Evolutionary conservation across 2,329 filamentous ascomycete genomes (phyloP), one percentile per base, ranked within the genome.

Genomic region (Tolypocladium ovalisporum): DNA sequence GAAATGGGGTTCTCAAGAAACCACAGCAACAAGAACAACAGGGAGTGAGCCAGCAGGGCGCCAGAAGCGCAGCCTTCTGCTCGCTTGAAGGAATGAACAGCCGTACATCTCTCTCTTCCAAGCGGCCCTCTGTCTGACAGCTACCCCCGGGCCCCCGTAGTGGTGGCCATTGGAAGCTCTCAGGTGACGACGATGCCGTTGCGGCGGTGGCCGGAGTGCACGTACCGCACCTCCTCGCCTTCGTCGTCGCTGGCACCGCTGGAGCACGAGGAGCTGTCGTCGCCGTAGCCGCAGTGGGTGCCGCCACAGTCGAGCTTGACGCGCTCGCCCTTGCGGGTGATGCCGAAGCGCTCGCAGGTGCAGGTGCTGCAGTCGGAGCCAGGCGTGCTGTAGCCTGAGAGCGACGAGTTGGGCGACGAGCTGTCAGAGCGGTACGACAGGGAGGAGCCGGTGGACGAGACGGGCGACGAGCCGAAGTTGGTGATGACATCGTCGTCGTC

Each of bases 301-400:
- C 93, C 93, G 66, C 91, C 91, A 70, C 93, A 97, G 83, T 97
- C 92, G 73, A 97, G 85, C 83, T 93, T 94, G 82, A 97, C 88
- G 68, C 92, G 87, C 74, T 95, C 88, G 70, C 92, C 91, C 73
- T 87, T 86, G 76, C 91, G 89, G 63, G 92, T 97, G 79, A 97
- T 96, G 66, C 92, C 93, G 79, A 94, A 97, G 77, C 92, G 89
- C 75, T 97, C 90, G 77, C 93, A 97, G 63, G 87, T 91, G 84
- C 94, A 97, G 71, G 81, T 82, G 68, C 82, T 86, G 75, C 84
- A 85, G 68, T 88, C 88, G 55, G 88, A 90, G 74, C 80, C 81
- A 61, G 88, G 88, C 61, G 86, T 89, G 79, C 89, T 90, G 73
- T 90, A 92, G 65, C 86, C 88, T 57, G 87, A 86, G 64, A 88